These are phyloP conservation scores for Ophiocordyceps camponoti-rufipedis DNA, from an alignment of 2,329 filamentous ascomycete genomes.

Conservation along the genomic window DNA sequence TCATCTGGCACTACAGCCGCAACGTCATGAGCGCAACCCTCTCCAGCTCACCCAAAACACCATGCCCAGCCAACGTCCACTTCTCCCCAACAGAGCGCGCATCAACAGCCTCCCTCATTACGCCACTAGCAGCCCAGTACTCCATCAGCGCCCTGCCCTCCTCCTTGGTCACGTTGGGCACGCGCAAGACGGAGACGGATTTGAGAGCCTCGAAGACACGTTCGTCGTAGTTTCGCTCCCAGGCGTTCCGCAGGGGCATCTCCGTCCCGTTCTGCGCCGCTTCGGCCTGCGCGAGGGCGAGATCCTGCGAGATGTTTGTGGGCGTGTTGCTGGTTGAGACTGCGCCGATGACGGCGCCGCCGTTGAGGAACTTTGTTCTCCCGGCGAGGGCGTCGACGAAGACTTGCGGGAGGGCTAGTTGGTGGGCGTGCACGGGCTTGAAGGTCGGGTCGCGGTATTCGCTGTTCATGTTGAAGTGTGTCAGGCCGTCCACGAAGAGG, in stretches of 20 bases:
- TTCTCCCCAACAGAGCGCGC: conserved; percentile 58
- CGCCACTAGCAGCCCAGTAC: conserved; percentile 79
- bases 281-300: conserved; percentile 41
- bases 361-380: conserved; percentile 40
- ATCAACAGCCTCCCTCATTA: conserved; percentile 53
- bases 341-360: conserved; percentile 61
- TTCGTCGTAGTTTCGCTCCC: conserved; percentile 35
- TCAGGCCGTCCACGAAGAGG: conserved; percentile 60
- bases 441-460: conserved; percentile 57
- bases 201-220: conserved; percentile 34
- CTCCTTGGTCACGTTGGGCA: conserved; percentile 51
- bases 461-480: conserved; percentile 63
- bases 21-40: conserved; percentile 35
- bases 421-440: conserved; percentile 67
- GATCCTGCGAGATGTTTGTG: conserved; percentile 44
- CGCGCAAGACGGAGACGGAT: conserved; percentile 30
- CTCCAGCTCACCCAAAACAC: conserved; percentile 75
- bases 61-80: conserved; percentile 68
- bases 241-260: conserved; percentile 30
- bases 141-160: conserved; percentile 74
- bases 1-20: conserved; percentile 3
- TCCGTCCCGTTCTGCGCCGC: conserved; percentile 21
- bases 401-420: conserved; percentile 57
- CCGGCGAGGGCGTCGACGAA: conserved; percentile 59
- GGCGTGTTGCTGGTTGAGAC: conserved; percentile 56